A percentile compares a stretch with the other conserved stretches of the same genome.
These are phyloP conservation scores for Solanum phureja DNA, from an alignment of 257 asterid species.

Conservation along the genomic window DNA sequence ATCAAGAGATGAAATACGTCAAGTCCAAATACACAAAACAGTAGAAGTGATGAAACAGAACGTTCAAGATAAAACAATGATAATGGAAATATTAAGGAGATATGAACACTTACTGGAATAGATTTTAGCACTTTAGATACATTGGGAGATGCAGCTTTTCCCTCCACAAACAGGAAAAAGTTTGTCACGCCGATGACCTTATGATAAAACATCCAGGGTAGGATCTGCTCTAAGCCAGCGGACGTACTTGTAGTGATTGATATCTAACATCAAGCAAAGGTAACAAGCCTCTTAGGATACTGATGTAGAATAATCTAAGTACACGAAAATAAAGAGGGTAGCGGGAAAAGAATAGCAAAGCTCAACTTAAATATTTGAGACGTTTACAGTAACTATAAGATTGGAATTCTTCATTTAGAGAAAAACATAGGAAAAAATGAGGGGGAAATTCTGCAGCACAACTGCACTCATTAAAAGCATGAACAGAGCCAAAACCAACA, in stretches of 20 bases:
- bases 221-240: slow-evolving; percentile 71
- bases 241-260: slow-evolving; percentile 75
- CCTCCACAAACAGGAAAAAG: slow-evolving; percentile 74
- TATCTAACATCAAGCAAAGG: slow-evolving; percentile 23
- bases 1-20: not conserved
- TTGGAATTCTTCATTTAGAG: not conserved
- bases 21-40: not conserved
- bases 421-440: not conserved
- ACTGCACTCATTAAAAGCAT: not conserved
- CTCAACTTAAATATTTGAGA: not conserved
- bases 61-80: not conserved
- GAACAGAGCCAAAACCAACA: not conserved
- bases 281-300: not conserved
- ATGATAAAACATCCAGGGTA: slow-evolving; percentile 86
- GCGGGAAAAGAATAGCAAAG: not conserved
- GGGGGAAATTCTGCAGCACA: not conserved
- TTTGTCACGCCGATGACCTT: slow-evolving; percentile 69
- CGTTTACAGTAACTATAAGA: not conserved
- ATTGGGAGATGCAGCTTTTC: slow-evolving; percentile 70
- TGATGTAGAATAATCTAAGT: not conserved
- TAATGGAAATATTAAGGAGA: not conserved
- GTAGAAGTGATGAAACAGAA: not conserved
- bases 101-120: slow-evolving; percentile 48
- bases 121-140: slow-evolving; percentile 71
- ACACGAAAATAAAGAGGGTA: not conserved